Evolutionary conservation across 2,329 filamentous ascomycete genomes (phyloP), one percentile per base, ranked within the genome.

Genomic region (Alternaria arborescens): DNA sequence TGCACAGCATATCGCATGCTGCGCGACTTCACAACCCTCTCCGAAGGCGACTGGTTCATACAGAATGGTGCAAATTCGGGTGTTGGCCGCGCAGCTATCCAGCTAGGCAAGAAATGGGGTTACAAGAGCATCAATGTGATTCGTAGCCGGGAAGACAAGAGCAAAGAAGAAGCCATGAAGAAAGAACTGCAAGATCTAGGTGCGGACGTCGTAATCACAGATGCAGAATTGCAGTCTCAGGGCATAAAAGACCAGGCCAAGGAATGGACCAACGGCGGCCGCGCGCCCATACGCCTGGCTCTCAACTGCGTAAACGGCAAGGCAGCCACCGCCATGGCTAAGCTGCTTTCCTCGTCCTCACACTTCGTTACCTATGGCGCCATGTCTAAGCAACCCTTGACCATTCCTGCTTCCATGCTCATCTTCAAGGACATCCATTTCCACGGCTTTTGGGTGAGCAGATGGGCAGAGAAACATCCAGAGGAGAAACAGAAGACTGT

Each of bases 51-150:
- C 58, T 99, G 94, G 94, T 92, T 97, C 75, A 89, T 99, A 47
- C 95, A 99, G 80, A 99, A 99, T 77, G 95, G 94, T 8, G 95
- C 94, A 40, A 99, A 99, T 80, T 93, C 89, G 42, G 95, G 93
- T 11, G 95, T 99, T 16, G 95, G 95, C 1, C 85, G 95, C 40
- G 91, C 94, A 3, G 94, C 93, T 11, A 95, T 98, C 66, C 95
- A 99, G 81, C 83, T 99, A 1, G 94, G 87, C 2, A 85, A 82
- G 70, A 85, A 93, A 54, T 98, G 94, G 94, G 94, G 94, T 0
- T 86, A 95, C 72, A 90, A 92, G 73, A 96, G 91, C 75, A 91
- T 99, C 79, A 98, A 97, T 76, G 85, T 99, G 24, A 85, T 99
- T 41, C 87, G 95, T 12, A 89, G 91, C 65, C 84, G 95, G 20